Evolutionary conservation across 371 early-diverging fungal species (phyloP), one percentile per base, ranked within the genome.

Genomic region (Mortierella sp.): DNA sequence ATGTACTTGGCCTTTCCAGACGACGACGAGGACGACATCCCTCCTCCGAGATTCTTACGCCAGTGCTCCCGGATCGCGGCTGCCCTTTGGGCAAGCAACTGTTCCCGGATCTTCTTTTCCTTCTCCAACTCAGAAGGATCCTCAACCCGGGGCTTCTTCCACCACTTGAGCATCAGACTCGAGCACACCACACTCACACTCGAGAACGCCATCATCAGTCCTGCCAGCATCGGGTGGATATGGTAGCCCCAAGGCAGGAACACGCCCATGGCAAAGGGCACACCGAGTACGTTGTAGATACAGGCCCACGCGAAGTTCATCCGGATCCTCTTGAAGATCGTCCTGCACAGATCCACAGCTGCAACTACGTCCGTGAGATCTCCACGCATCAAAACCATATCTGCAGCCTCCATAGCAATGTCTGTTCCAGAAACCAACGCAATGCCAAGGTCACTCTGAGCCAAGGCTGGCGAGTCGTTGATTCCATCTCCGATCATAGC

Each of bases 401-500:
- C 88, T 0, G 98, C 97, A 12, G 97, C 96, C 58, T 96, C 97
- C 84, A 97, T 93, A 3, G 97, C 97, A 39, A 97, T 92, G 80
- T 97, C 97, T 0, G 98, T 97, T 6, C 97, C 97, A 11, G 92
- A 91, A 44, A 92, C 89, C 11, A 99, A 75, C 0, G 99, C 95
- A 59, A 99, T 93, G 9, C 99, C 99, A n/a, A 99, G 85, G 64
- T 97, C 90, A 3, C 97, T 89, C 26, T 91, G 92, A 0, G 94
- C 97, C 43, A 99, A 80, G 5, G 99, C 98, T 15, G 97, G 97
- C 9, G 96, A 95, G 72, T 99, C 99, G 66, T 99, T 99, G 75
- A 98, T 94, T 37, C 99, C 99, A 80, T 99, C 99, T 15, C 99
- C 99, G 9, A 97, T 91, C 96, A 99, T 95, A 15, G 95, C 97